These are phyloP conservation scores for Boletus rubroflammeus DNA, from an alignment of 768 basidiomycete genomes.

Conservation along the genomic window DNA sequence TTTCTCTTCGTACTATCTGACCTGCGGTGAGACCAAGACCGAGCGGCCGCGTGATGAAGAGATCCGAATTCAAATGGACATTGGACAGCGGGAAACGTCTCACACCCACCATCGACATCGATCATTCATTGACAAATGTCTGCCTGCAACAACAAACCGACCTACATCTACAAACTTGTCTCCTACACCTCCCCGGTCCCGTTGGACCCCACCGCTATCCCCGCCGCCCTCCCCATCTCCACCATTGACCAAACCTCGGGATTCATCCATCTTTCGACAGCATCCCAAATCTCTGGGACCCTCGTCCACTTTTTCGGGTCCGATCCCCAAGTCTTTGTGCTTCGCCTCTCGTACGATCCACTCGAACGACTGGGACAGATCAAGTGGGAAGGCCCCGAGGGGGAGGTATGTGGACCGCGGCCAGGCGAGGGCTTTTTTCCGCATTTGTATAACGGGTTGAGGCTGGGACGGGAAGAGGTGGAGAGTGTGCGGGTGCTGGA, in stretches of 20 bases:
- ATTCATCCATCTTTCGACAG: constrained; percentile 56
- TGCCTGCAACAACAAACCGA: constrained; percentile 29
- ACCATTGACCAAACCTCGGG: constrained; percentile 43
- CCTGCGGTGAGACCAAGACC: neutral
- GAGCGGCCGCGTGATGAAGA: neutral
- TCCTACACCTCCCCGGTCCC: constrained; percentile 38
- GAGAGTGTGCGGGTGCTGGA: constrained; percentile 36
- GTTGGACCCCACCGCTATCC: constrained; percentile 33
- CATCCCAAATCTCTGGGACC: constrained; percentile 46
- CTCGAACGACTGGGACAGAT: constrained; percentile 35
- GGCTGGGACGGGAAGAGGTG: constrained; percentile 43
- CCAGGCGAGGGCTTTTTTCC: constrained; percentile 49
- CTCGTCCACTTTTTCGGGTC: constrained; percentile 44
- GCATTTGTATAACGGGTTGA: constrained; percentile 48
- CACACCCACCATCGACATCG: neutral
- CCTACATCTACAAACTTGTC: constrained; percentile 62
- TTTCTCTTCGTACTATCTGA: neutral
- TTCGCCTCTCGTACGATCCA: constrained; percentile 40
- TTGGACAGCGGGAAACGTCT: neutral
- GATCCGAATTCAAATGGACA: too few relatives aligned
- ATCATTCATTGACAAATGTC: constrained; percentile 4
- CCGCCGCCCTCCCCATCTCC: constrained; percentile 47
- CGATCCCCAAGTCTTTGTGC: constrained; percentile 38
- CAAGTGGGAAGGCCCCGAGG: constrained; percentile 48
- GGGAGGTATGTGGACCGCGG: constrained; percentile 38